Base-by-base conservation (phyloP, 2,329 filamentous ascomycete genomes). In the Magnaporthiopsis poae region DNA sequence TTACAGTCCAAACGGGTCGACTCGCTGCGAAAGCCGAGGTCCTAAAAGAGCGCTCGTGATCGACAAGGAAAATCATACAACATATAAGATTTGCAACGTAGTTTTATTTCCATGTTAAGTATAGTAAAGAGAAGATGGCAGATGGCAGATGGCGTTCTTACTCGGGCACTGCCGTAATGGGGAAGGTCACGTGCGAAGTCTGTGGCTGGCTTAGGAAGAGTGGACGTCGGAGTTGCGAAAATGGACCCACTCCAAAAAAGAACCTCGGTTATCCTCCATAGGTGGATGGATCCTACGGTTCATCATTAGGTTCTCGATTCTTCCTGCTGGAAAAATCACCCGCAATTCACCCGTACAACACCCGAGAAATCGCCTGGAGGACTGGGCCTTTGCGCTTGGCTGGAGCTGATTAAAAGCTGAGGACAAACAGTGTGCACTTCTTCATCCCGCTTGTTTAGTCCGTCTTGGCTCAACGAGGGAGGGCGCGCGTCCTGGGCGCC, bases 291-390 rank as follows among this genome's bases (percentile, higher is more conserved):
- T 56, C 46, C 46, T n/a, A 21, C 21, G n/a, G n/a, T 56, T 56
- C 13, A 5, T 18, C n/a, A 8, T 21, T 27, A 27, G 27, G 27
- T 27, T 56, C 46, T 56, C 35, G 9, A 12, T 39, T 13, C 36
- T 39, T 39, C 36, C 46, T 21, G n/a, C 35, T 25, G 35, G 33
- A 61, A 59, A 59, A 60, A 60, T 65, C 63, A 65, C 46, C 63
- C 63, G 63, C 59, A 18, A 52, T 65, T 65, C 63, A 60, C 52
- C 63, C 63, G 63, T 25, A 56, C 63, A 65, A 65, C 36, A 65
- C 27, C 63, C 63, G 56, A 60, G 31, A 65, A 65, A 33, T 65
- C 56, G 63, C 63, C 63, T 65, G 63, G 27, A 25, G 46, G n/a
- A 25, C 18, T 25, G 18, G 46, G 46, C 18, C 5, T 25, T n/a